Base-by-base conservation (phyloP, 139 green algal genomes). In the Helicosporidium sp. region DNA sequence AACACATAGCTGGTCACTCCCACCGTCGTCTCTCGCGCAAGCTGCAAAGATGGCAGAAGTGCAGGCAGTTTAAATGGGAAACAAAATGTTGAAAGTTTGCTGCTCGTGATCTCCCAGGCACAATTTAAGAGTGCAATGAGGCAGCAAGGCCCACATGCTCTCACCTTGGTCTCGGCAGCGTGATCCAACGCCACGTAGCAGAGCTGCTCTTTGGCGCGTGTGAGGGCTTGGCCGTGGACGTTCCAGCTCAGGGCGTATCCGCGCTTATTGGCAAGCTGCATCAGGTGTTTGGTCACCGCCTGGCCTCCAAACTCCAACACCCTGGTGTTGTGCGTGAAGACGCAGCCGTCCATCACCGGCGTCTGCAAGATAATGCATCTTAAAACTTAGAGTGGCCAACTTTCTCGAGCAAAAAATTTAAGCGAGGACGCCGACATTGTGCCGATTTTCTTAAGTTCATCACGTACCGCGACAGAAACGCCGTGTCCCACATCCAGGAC, bases 401-500 rank as follows among this genome's bases (percentile, higher is more conserved):
- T n/a, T n/a, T n/a, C n/a, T n/a, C 26, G 12, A 41, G 26, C 45
- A 41, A 20, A 26, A 41, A 16, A 4, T 25, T 47, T 25, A 40
- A 41, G 2, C 20, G 17, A 3, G 17, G 24, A n/a, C n/a, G n/a
- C n/a, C n/a, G n/a, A n/a, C 31, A 34, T 44, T 28, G 34, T 37
- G 31, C 13, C 10, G 13, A n/a, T n/a, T 37, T 13, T 37, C 31
- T 37, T 10, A 37, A 13, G 31, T 37, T 18, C 10, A 13, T 37
- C 10, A 25, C 49, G 56, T 31, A 85, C 79, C n/a, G 65, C 69
- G 43, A 89, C 80, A 0, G 73, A 77, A 0, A 82, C 73, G 18
- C 73, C 76, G 28, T 88, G 77, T 0, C 81, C 81, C 2, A 53
- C 70, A 51, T 92, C 80, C 46, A 92, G 43, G 8, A 88, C 80